A percentile compares a stretch with the other conserved stretches of the same genome.
These are phyloP conservation scores for Pythium grandisporangium DNA, from an alignment of 352 stramenopile species.

Conservation along the genomic window DNA sequence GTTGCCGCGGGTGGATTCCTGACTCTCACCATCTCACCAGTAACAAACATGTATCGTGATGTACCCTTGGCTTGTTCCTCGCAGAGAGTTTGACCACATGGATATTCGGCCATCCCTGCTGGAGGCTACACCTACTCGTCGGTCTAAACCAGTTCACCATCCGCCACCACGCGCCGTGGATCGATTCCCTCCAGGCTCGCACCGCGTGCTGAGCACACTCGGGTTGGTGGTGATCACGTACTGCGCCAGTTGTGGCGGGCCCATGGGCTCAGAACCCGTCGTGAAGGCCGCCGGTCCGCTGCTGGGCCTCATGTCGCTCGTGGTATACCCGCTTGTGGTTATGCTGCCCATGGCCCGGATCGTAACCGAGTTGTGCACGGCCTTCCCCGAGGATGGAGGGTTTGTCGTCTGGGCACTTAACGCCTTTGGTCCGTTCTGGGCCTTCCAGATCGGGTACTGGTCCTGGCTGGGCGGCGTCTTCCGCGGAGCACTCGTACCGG, in stretches of 20 bases:
- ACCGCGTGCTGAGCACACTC: constrained; percentile 5
- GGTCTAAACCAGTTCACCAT: not conserved
- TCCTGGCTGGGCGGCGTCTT: constrained; percentile 69
- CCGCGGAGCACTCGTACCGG: constrained; percentile 25
- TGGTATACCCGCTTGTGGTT: constrained; percentile 75
- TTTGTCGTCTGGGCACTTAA: constrained; percentile 81
- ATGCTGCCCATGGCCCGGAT: constrained; percentile 75
- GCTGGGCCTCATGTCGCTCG: constrained; percentile 56
- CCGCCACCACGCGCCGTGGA: no score
- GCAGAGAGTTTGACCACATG: no score
- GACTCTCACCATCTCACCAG: no score
- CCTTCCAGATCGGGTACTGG: constrained; percentile 45
- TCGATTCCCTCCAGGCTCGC: no score
- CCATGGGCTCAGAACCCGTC: constrained; percentile 2
- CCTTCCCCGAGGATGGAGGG: constrained; percentile 65
- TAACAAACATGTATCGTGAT: no score
- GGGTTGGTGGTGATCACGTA: constrained; percentile 4
- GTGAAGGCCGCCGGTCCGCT: constrained; percentile 19
- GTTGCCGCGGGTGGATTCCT: no score
- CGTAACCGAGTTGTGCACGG: constrained; percentile 77
- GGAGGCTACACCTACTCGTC: no score
- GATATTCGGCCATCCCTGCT: no score
- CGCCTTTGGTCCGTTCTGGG: constrained; percentile 74
- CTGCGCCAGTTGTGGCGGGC: constrained; percentile 4
- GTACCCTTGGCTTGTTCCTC: no score